Conservation (phyloP, 2,329 filamentous ascomycete species). For the Colletotrichum gigasporum region DNA sequence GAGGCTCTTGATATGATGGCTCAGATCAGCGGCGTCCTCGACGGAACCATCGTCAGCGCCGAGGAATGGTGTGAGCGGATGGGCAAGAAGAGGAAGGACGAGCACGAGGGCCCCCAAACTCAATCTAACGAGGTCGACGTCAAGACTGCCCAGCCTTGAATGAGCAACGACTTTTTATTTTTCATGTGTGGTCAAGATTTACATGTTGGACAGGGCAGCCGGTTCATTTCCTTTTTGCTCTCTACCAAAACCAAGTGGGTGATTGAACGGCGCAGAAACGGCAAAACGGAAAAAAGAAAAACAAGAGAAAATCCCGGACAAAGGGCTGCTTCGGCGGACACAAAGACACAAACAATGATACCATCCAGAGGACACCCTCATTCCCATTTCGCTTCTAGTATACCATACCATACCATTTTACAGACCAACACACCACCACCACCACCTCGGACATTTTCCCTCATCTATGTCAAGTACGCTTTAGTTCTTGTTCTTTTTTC, state of each 20-base stretch:
- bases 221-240: background rate
- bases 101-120: constrained; percentile 35
- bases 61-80: constrained; percentile 90
- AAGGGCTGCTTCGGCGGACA: constrained; percentile 13
- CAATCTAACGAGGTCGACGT: constrained; percentile 39
- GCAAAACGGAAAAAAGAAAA: constrained; percentile 25
- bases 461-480: constrained; percentile 6
- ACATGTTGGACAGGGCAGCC: constrained; percentile 7
- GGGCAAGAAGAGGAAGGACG: constrained; percentile 54
- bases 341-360: constrained; percentile 25
- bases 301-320: constrained; percentile 14
- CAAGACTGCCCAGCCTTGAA: constrained; percentile 35
- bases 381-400: constrained; percentile 25
- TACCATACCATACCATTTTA: constrained; percentile 22
- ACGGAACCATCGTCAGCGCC: constrained; percentile 88
- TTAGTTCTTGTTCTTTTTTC: background rate
- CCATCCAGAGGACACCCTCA: constrained; percentile 27
- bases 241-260: constrained; percentile 16
- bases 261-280: constrained; percentile 28
- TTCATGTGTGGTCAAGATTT: background rate
- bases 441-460: constrained; percentile 9
- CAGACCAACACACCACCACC: constrained; percentile 10
- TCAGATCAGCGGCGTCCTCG: constrained; percentile 87
- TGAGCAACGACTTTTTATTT: constrained; percentile 15
- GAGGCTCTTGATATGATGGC: constrained; percentile 95